Conservation (phyloP, 192 early-diverging fungal species). For the Phlyctochytrium arcticum region DNA sequence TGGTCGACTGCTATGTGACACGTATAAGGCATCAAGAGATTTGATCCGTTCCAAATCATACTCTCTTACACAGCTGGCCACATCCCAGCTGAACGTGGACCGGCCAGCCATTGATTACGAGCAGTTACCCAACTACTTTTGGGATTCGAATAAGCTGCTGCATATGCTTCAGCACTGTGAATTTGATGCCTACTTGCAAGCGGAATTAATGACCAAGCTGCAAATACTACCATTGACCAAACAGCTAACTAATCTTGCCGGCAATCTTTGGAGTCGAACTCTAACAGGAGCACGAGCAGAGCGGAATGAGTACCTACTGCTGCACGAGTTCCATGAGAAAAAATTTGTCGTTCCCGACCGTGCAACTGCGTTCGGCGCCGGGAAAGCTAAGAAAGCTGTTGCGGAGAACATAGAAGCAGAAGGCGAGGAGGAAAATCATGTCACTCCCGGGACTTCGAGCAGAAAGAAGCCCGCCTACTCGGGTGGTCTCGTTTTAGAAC, state of each 20-base stretch:
- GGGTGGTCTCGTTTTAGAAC: conserved; percentile 96
- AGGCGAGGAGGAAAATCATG: conserved; percentile 20
- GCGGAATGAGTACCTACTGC: conserved; percentile 88
- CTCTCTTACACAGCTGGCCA: conserved; percentile 71
- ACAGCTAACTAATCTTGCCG: conserved; percentile 88
- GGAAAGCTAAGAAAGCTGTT: conserved; percentile 32
- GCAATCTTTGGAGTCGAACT: conserved; percentile 92
- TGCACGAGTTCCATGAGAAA: conserved; percentile 91
- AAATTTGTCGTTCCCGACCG: conserved; percentile 94
- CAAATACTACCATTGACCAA: conserved; percentile 87
- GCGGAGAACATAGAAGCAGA: conserved; percentile 29
- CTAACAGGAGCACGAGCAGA: conserved; percentile 87
- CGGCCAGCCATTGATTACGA: conserved; percentile 84
- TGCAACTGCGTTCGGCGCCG: conserved; percentile 5
- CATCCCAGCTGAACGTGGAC: conserved; percentile 68
- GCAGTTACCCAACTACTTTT: conserved; percentile 69
- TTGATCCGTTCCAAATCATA: conserved; percentile 82
- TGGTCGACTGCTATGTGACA: conserved; percentile 92
- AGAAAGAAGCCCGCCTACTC: conserved; percentile 87
- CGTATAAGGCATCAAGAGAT: conserved; percentile 81
- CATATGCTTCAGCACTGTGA: conserved; percentile 75
- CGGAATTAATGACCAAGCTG: conserved; percentile 81
- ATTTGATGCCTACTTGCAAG: conserved; percentile 75
- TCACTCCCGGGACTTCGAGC: conserved; percentile 20
- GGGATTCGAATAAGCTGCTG: conserved; percentile 51